These are phyloP conservation scores for Bipolaris bicolor DNA, from an alignment of 2,329 filamentous ascomycete species.

Conservation along the genomic window DNA sequence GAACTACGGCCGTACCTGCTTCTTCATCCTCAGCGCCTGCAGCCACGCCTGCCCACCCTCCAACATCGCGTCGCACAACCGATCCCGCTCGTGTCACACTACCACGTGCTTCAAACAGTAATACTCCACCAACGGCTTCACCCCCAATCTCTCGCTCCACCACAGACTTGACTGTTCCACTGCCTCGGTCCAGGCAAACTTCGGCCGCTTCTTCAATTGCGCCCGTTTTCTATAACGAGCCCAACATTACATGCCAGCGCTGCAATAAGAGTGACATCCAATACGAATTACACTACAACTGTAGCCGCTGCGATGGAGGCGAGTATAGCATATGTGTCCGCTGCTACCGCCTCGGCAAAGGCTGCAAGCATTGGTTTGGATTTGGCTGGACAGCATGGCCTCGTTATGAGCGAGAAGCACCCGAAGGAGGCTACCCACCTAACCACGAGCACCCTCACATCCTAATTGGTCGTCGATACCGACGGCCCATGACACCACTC, in stretches of 20 bases:
- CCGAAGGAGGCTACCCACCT: slow-evolving; percentile 50
- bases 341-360: slow-evolving; percentile 78
- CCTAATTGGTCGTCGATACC: slow-evolving; percentile 56
- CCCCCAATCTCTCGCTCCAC: slow-evolving; percentile 38
- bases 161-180: slow-evolving; percentile 32
- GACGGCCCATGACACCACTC: slow-evolving; percentile 34
- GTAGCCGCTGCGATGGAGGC: slow-evolving; percentile 70
- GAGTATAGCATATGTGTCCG: slow-evolving; percentile 78
- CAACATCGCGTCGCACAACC: slow-evolving; percentile 40
- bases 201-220: slow-evolving; percentile 19
- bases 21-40: slow-evolving; percentile 23
- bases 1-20: slow-evolving; percentile 27
- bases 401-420: slow-evolving; percentile 63
- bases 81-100: slow-evolving; percentile 35
- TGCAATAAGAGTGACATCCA: slow-evolving; percentile 78
- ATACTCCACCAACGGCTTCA: slow-evolving; percentile 35
- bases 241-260: slow-evolving; percentile 73
- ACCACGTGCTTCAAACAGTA: slow-evolving; percentile 29
- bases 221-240: slow-evolving; percentile 65
- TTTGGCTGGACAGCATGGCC: slow-evolving; percentile 76
- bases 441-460: slow-evolving; percentile 59
- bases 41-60: slow-evolving; percentile 21
- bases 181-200: slow-evolving; percentile 26
- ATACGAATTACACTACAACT: slow-evolving; percentile 86
- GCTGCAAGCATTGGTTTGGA: slow-evolving; percentile 87